Base-by-base conservation (phyloP, 495 filamentous ascomycete genomes). In the Physcia stellaris region DNA sequence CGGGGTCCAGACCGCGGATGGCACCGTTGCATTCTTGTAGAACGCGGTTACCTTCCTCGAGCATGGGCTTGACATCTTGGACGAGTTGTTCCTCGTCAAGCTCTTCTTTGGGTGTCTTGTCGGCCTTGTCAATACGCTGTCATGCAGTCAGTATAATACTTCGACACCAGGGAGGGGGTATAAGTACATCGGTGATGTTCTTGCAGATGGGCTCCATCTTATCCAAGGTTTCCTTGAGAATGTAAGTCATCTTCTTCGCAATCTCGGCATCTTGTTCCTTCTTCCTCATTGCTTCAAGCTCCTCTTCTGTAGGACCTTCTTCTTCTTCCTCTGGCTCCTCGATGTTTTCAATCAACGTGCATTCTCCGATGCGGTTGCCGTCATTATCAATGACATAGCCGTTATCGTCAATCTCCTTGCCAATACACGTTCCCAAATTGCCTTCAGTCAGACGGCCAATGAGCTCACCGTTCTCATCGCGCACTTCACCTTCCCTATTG, bases 41-140 rank as follows among this genome's bases (percentile, higher is more conserved):
- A 55, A 90, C 85, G 41, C 71, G 71, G 40, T 72, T 73, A 24
- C 74, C 86, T 54, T 94, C 79, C 51, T 95, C 86, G 50, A 95
- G 77, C 13, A 94, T 62, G 0, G 87, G 87, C 49, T 79, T 83
- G 49, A 94, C 82, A 34, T 83, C 66, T 50, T 83, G 67, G 50
- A 95, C 87, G 11, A 95, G 71, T 43, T 79, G 68, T 47, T 94
- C 85, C 51, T 95, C 87, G 55, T 95, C 86, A 15, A 92, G 75
- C 48, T 94, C 84, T 6, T 94, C 85, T 55, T 83, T 79, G n/a
- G 82, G 77, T 6, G 79, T 86, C 41, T 75, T 70, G 44, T 93
- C 82, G 26, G 86, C 87, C 39, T 67, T 66, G 37, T 90, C 82
- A 48, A 94, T 75, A 52, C 73, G 68, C 79, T 90, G 27, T 28